These are phyloP conservation scores for Tephrocybe sp. DNA, from an alignment of 768 basidiomycete species.

Conservation along the genomic window DNA sequence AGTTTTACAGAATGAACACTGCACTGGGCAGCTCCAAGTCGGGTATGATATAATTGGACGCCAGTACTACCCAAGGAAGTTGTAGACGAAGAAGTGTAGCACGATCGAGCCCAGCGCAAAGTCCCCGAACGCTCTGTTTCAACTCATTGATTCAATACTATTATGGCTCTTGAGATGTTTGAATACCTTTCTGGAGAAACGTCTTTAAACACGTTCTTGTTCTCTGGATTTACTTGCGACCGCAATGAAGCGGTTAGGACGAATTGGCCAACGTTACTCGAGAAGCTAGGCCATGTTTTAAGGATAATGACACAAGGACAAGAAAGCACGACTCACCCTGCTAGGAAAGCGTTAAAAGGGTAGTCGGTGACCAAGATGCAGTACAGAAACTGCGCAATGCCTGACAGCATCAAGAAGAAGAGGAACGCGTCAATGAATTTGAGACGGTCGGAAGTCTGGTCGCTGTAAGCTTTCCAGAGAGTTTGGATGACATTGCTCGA, in stretches of 20 bases:
- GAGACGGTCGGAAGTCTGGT: constrained; percentile 76
- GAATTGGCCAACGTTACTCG: constrained; percentile 94
- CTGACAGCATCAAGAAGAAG: constrained; percentile 87
- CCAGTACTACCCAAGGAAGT: constrained; percentile 79
- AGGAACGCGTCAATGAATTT: constrained; percentile 95
- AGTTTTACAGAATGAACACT: background rate
- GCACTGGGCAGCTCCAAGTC: background rate
- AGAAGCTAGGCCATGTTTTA: constrained; percentile 57
- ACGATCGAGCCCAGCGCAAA: constrained; percentile 94
- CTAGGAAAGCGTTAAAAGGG: constrained; percentile 96
- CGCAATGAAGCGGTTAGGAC: constrained; percentile 91
- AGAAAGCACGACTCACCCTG: constrained; percentile 64
- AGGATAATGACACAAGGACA: background rate
- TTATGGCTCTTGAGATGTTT: background rate
- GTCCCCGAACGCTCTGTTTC: constrained; percentile 88
- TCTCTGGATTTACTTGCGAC: constrained; percentile 87
- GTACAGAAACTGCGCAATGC: constrained; percentile 87
- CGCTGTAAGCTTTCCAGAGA: constrained; percentile 75
- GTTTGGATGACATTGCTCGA: constrained; percentile 44
- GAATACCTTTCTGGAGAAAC: constrained; percentile 91
- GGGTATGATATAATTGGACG: constrained; percentile 13
- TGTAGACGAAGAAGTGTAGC: constrained; percentile 97
- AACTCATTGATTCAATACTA: constrained; percentile 3
- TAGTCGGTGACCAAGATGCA: constrained; percentile 89
- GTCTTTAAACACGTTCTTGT: constrained; percentile 78